Conservation (phyloP, 495 filamentous ascomycete species). For the Cryomyces minteri region DNA sequence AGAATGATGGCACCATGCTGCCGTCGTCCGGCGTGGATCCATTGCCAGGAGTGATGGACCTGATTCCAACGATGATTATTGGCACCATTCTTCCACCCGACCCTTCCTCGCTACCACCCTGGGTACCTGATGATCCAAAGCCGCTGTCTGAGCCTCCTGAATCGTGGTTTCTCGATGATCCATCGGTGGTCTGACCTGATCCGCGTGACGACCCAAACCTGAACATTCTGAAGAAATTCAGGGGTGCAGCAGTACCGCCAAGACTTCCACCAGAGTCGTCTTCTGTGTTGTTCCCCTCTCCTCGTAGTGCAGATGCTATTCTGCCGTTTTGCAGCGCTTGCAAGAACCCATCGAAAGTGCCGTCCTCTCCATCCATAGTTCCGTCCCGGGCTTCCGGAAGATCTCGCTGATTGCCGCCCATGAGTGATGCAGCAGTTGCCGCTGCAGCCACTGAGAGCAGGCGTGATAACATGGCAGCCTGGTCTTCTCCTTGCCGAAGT, state of each 20-base stretch:
- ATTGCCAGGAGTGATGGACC: constrained; percentile 41
- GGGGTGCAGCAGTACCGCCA: constrained; percentile 10
- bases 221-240: constrained; percentile 31
- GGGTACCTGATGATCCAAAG: constrained; percentile 13
- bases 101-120: constrained; percentile 28
- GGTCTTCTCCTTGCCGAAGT: constrained; percentile 19
- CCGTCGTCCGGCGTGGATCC: constrained; percentile 26
- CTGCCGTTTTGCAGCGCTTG: constrained; percentile 24
- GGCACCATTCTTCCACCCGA: constrained; percentile 44
- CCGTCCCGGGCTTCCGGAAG: constrained; percentile 18
- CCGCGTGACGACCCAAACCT: constrained; percentile 19
- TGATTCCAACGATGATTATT: constrained; percentile 54
- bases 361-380: constrained; percentile 20
- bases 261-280: constrained; percentile 8
- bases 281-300: constrained; percentile 13
- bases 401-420: constrained; percentile 23
- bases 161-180: not conserved
- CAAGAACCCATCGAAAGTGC: constrained; percentile 26
- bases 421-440: constrained; percentile 25
- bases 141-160: not conserved
- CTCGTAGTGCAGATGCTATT: constrained; percentile 24
- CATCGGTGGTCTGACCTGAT: no score
- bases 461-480: constrained; percentile 24
- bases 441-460: constrained; percentile 27
- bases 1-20: constrained; percentile 34